Base-by-base conservation (phyloP, 148 eudicot genomes). In the Arbutus unedo region DNA sequence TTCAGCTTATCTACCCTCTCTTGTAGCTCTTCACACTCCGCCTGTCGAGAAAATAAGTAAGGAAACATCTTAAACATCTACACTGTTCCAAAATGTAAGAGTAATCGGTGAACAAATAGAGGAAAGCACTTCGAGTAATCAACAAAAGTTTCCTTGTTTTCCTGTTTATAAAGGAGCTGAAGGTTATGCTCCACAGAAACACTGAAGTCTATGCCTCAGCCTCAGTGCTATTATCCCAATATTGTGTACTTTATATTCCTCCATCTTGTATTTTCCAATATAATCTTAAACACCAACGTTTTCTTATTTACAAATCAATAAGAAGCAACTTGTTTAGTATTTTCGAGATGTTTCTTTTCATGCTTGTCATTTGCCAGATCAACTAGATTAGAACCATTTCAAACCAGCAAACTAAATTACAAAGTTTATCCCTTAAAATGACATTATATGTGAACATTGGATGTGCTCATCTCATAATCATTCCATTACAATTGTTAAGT, bases 21-120 rank as follows among this genome's bases (percentile, higher is more conserved):
- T 79, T 93, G 97, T 82, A 95, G 91, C 85, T 95, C 97, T 87
- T 95, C 97, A 87, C 95, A 95, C 87, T 95, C 98, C 19, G 93
- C 93, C 98, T 95, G 89, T 38, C 11, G 78, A 76, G 25, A 78
- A 31, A 31, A 76, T 15, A 51, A 80, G 56, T 9, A 66, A 66
- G 43, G 71, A 60, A 43, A 72, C 45, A 54, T 55, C 47, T 41
- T 50, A 21, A 71, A 10, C 57, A 71, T 53, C n/a, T 50, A 14
- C 5, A 50, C 31, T 3, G n/a, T 14, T 70, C 60, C 45, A 31
- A 10, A 77, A 38, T 31, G 6, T 81, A 47, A 45, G 5, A 47
- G 60, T 11, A 64, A 47, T 49, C 45, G 19, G 51, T 3, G 54
- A 21, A 60, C 53, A 71, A 3, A 57, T 75, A 47, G 43, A 76